These are phyloP conservation scores for Delonix regia DNA, from an alignment of 306 rosid genomes.

Conservation along the genomic window DNA sequence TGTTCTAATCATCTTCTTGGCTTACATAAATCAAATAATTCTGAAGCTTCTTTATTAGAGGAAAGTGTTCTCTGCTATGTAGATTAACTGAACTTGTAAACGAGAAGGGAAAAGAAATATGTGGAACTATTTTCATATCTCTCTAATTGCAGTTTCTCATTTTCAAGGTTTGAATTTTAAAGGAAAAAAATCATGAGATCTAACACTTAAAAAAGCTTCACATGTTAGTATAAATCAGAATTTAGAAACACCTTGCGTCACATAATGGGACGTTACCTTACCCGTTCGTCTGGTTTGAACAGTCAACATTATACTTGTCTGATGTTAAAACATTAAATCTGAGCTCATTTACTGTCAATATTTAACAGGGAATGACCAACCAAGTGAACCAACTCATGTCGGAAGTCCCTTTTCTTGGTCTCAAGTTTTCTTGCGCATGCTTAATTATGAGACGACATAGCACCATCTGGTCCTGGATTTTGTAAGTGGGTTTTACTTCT, in stretches of 20 bases:
- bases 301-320: background rate
- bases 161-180: background rate
- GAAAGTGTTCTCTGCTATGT: slow-evolving; percentile 18
- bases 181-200: background rate
- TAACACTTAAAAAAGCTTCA: background rate
- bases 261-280: background rate
- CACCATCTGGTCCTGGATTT: background rate
- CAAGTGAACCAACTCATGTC: background rate
- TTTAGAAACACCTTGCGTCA: background rate
- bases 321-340: background rate
- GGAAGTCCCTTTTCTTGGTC: background rate
- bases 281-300: background rate
- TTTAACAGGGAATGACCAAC: slow-evolving; percentile 13
- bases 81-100: background rate
- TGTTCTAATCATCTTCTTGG: background rate
- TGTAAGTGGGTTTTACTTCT: background rate
- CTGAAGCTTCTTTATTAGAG: background rate
- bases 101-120: background rate
- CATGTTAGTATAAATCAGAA: too few relatives aligned
- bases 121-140: background rate
- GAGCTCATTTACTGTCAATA: background rate
- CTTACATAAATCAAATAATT: slow-evolving; percentile 16
- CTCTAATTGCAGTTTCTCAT: background rate
- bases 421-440: background rate
- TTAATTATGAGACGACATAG: background rate